A percentile compares a stretch with the other conserved stretches of the same genome.
Evolutionary conservation across 1,284 basidiomycete genomes (phyloP).

Genomic region (Ceratobasidium sp.): DNA sequence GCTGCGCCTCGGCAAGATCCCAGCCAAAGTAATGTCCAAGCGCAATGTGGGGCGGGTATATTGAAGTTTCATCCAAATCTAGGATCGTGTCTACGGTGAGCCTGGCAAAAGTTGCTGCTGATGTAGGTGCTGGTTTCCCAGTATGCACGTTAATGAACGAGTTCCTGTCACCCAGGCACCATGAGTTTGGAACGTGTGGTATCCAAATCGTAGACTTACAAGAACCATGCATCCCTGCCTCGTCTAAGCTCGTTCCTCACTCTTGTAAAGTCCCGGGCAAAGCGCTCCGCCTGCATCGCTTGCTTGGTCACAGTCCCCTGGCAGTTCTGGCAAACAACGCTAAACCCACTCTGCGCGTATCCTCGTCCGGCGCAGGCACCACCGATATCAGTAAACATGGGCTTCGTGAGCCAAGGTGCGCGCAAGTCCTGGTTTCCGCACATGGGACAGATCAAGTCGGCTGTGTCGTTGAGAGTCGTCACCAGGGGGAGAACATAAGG

Average conservation of each 20-base stretch:
- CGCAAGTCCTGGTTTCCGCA: conserved; percentile 22
- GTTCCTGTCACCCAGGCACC: neutral
- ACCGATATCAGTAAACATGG: conserved; percentile 10
- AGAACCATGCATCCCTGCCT: conserved; percentile 28
- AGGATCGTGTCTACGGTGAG: conserved; percentile 29
- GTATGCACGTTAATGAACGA: conserved; percentile 31
- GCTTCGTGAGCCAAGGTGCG: conserved; percentile 26
- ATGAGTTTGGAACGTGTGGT: neutral
- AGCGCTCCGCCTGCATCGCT: conserved; percentile 22
- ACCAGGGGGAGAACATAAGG: conserved; percentile 18
- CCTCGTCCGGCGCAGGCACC: conserved; percentile 3
- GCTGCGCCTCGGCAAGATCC: conserved; percentile 30
- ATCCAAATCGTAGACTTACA: conserved; percentile 3
- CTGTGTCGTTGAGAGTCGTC: conserved; percentile 20
- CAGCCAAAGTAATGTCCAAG: conserved; percentile 36
- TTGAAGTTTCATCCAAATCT: conserved; percentile 25
- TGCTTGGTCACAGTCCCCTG: conserved; percentile 33
- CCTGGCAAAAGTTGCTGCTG: conserved; percentile 25
- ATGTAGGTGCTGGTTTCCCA: conserved; percentile 14
- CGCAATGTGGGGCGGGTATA: conserved; percentile 26
- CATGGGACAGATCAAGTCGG: conserved; percentile 33
- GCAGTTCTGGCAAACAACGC: conserved; percentile 12
- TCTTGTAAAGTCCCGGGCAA: conserved; percentile 30
- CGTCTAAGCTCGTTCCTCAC: conserved; percentile 15
- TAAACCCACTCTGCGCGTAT: conserved; percentile 33